Base-by-base conservation (phyloP, 2,329 filamentous ascomycete genomes). In the Stagonosporopsis rhizophila region DNA sequence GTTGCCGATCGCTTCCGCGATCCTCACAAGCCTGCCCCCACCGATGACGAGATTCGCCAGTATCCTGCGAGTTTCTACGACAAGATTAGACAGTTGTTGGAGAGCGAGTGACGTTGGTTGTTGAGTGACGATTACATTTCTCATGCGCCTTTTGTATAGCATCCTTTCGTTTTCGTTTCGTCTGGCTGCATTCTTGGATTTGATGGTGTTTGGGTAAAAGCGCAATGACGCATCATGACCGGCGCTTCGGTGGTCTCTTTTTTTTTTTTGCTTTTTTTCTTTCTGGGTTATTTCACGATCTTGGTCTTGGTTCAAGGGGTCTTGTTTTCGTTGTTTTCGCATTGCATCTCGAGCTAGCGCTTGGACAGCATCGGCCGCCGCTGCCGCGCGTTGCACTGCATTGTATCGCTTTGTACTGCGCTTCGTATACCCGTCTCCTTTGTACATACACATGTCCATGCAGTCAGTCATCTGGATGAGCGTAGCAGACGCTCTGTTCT, bases 1-100 rank as follows among this genome's bases (percentile, higher is more conserved):
- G 84, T 88, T 15, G 81, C 86, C 4, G 82, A 85, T 57, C 81
- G 87, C 60, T 87, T 85, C 67, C 76, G 81, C 27, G 82, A 83
- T 63, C 68, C 72, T 8, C 75, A 73, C 22, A 82, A 81, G 57
- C 80, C 82, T 4, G 69, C 83, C 6, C 85, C 85, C 2, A 82
- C 77, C 15, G 82, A 85, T 32, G 83, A 85, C 54, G 86, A 88
- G 67, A 77, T 81, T 38, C 58, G 71, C 17, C 64, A 71, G 54
- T 82, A 82, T 69, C 77, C 80, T 0, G 73, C 68, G 27, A 80
- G 75, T 52, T 82, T 82, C 51, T 79, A 82, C 61, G 74, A 68
- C 3, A 81, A 79, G 71, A 81, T 82, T 41, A 62, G 78, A 47
- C 70, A 78, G 57, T 70, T 81, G 40, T 37, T 75, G 51, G 72